Evolutionary conservation across 768 basidiomycete genomes (phyloP), one percentile per base, ranked within the genome.

Genomic region (Pleurotus pulmonarius): DNA sequence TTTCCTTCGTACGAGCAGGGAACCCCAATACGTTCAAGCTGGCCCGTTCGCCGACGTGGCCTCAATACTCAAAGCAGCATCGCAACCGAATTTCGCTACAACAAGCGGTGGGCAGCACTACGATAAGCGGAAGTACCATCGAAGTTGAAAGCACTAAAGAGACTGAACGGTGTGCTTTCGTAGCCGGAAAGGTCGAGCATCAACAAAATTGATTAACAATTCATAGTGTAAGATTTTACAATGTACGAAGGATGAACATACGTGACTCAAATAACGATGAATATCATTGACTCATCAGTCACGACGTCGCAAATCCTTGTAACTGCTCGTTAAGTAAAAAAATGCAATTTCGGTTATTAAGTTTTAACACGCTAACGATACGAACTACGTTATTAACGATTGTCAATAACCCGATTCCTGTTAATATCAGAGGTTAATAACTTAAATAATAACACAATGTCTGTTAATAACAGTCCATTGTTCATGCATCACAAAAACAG

Each of bases 1-100:
- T 86, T 5, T 87, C 83, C 2, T 86, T 87, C 59, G 83, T 86
- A 18, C 81, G 83, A 41, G 64, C 78, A 1, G 75, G 75, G 1
- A 67, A 85, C 63, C 83, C 83, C 0, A 86, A 84, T 66, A 76
- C 76, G 5, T 72, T 74, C 69, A 84, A 81, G 63, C 73, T 85
- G 1, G 59, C 72, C 0, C 69, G 75, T 34, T 82, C 83, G 1
- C 84, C 83, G 0, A 60, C 52, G 15, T 86, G 86, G 84, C 59
- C 74, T 29, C 58, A 46, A 39, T 83, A 77, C 59, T 69, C 60
- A 1, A 49, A 61, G 1, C 20, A 9, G 1, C 60, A 52, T n/a
- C 70, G 68, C 59, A 54, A 62, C n/a, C 67, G 80, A 47, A 77
- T 83, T 43, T 75, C 80, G 4, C 61, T 79, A 44, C 71, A 74